Evolutionary conservation across 768 basidiomycete genomes (phyloP).

Genomic region (Termitomyces sp.): DNA sequence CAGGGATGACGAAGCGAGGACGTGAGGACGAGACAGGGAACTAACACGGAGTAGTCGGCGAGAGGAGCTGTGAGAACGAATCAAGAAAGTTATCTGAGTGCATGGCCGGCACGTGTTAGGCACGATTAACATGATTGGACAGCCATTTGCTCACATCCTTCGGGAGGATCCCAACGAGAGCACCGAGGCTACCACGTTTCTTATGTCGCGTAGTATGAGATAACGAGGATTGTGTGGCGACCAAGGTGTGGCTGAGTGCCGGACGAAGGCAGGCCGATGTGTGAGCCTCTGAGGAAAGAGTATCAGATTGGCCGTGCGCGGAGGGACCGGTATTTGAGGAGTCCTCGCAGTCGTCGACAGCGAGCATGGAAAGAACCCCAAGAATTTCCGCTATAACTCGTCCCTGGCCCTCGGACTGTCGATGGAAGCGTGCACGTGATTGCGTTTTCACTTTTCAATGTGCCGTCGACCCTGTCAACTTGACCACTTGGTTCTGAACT

Average conservation of each 20-base stretch:
- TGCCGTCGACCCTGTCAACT: background rate
- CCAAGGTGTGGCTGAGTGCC: conserved; percentile 6
- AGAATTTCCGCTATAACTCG: background rate
- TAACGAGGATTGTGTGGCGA: conserved; percentile 7
- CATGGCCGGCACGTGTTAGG: conserved; percentile 44
- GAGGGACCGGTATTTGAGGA: background rate
- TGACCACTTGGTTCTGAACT: background rate
- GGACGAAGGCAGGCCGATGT: conserved; percentile 6
- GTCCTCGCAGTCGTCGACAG: background rate
- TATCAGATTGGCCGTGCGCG: background rate
- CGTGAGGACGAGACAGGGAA: background rate
- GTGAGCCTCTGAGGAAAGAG: conserved; percentile 1
- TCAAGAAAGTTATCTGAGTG: conserved; percentile 32
- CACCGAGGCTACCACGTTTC: conserved; percentile 19
- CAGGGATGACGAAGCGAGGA: background rate
- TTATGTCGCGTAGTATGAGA: conserved; percentile 7
- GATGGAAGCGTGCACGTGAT: background rate
- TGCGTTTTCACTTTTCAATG: background rate
- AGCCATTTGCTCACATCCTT: conserved; percentile 27
- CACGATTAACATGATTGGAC: conserved; percentile 19
- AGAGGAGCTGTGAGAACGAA: conserved; percentile 34
- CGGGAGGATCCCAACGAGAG: conserved; percentile 20
- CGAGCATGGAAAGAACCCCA: background rate
- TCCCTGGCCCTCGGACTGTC: background rate
- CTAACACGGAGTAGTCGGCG: conserved; percentile 24